Conservation (phyloP, 169 alveolate species). For the Plasmodium chabaudi region DNA sequence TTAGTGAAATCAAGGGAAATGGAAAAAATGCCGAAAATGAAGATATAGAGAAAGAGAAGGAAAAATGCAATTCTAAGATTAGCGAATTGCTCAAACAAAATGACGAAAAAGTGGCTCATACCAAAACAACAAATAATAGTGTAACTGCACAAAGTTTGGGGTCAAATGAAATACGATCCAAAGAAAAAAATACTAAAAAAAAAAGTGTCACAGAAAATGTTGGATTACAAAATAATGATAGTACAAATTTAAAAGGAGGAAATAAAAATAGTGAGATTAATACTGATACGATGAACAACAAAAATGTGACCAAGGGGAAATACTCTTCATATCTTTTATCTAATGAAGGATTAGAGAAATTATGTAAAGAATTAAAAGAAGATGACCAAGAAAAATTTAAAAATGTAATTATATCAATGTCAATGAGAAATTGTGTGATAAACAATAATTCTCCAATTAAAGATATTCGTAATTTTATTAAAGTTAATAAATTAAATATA, state of each 20-base stretch:
- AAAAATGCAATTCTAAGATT: background rate
- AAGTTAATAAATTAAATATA: slow-evolving; percentile 81
- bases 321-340: slow-evolving; percentile 24
- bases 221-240: background rate
- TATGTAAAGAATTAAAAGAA: slow-evolving; percentile 56
- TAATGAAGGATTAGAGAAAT: slow-evolving; percentile 24
- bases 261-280: background rate
- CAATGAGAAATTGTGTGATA: slow-evolving; percentile 78
- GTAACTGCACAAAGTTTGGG: background rate
- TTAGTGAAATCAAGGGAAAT: background rate
- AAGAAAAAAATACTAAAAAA: background rate
- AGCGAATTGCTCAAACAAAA: background rate
- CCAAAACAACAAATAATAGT: background rate
- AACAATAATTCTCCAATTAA: slow-evolving; percentile 79
- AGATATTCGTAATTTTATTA: slow-evolving; percentile 84
- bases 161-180: background rate
- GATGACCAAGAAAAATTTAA: slow-evolving; percentile 17
- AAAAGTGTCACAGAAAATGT: background rate
- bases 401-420: slow-evolving; percentile 19
- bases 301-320: background rate
- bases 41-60: background rate
- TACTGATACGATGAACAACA: background rate
- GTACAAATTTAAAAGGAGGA: background rate
- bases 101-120: background rate
- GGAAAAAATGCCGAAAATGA: background rate